These are phyloP conservation scores for Pyrrhoderma noxium DNA, from an alignment of 1,284 basidiomycete genomes.

Conservation along the genomic window DNA sequence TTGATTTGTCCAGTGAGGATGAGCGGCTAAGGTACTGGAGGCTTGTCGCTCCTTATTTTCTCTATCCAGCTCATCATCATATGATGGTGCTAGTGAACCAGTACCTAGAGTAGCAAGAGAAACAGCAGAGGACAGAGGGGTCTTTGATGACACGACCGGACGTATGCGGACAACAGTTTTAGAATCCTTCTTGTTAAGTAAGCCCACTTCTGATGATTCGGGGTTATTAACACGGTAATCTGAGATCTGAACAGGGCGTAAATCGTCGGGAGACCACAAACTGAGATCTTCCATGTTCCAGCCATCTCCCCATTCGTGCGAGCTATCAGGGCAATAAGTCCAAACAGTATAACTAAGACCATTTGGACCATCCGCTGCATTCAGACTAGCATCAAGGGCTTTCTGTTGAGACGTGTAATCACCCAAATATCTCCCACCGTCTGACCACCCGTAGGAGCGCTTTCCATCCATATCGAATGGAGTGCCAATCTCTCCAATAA, in stretches of 20 bases:
- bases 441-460: conserved; percentile 76
- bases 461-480: conserved; percentile 90
- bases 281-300: conserved; percentile 98
- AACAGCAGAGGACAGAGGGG: conserved; percentile 10
- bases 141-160: conserved; percentile 3
- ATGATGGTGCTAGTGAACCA: conserved; percentile 12
- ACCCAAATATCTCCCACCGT: conserved; percentile 66
- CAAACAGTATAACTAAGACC: conserved; percentile 82
- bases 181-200: conserved; percentile 13
- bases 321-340: conserved; percentile 81
- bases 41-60: conserved; percentile 1
- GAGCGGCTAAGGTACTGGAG: not conserved
- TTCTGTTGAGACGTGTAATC: conserved; percentile 78
- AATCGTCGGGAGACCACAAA: conserved; percentile 79
- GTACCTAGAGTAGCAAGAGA: conserved; percentile 14
- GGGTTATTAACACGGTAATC: conserved; percentile 7
- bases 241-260: conserved; percentile 30
- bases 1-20: conserved; percentile 33
- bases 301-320: conserved; percentile 87
- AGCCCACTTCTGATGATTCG: conserved; percentile 9
- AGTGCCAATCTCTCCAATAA: conserved; percentile 94
- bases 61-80: conserved; percentile 7
- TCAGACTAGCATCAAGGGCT: conserved; percentile 89
- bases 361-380: conserved; percentile 83
- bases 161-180: conserved; percentile 8